A percentile compares a stretch with the other conserved stretches of the same genome.
phyloP scores from a whole-genome alignment of 768 basidiomycete genomes.

The Dioszegia crocea region DNA sequence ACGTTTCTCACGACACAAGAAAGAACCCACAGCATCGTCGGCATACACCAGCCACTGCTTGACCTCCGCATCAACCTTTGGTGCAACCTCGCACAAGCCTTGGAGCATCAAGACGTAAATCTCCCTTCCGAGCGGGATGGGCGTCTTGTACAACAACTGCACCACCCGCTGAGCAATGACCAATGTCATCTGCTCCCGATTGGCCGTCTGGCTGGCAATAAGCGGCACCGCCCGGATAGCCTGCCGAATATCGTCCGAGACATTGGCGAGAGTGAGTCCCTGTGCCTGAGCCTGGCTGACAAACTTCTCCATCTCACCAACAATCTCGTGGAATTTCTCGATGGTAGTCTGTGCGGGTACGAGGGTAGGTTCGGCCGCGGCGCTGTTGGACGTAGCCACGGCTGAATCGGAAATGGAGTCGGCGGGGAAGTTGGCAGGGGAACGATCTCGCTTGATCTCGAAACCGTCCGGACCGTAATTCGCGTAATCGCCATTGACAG shows the following conservation, averaged over 20 bases:
- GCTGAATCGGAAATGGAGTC: slow-evolving; percentile 17
- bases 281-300: slow-evolving; percentile 70
- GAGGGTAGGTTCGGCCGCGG: slow-evolving; percentile 26
- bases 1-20: background rate
- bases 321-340: slow-evolving; percentile 69
- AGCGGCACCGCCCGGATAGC: slow-evolving; percentile 76
- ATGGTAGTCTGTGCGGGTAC: slow-evolving; percentile 69
- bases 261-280: slow-evolving; percentile 56
- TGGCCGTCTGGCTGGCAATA: slow-evolving; percentile 71
- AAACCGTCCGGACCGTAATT: slow-evolving; percentile 23
- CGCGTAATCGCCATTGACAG: slow-evolving; percentile 24
- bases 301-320: slow-evolving; percentile 72
- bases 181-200: slow-evolving; percentile 79
- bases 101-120: slow-evolving; percentile 86
- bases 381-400: slow-evolving; percentile 1
- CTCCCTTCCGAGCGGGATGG: slow-evolving; percentile 78
- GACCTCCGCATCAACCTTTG: slow-evolving; percentile 93
- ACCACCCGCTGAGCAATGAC: slow-evolving; percentile 96
- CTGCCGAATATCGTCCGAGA: slow-evolving; percentile 78
- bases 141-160: slow-evolving; percentile 86
- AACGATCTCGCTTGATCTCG: slow-evolving; percentile 31
- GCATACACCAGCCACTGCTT: slow-evolving; percentile 94
- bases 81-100: slow-evolving; percentile 79
- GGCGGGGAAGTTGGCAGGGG: slow-evolving; percentile 13
- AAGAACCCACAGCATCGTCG: slow-evolving; percentile 78